A percentile compares a stretch with the other conserved stretches of the same genome.
Evolutionary conservation across 2,329 filamentous ascomycete species (phyloP).

Genomic region (Xylaria sp.): DNA sequence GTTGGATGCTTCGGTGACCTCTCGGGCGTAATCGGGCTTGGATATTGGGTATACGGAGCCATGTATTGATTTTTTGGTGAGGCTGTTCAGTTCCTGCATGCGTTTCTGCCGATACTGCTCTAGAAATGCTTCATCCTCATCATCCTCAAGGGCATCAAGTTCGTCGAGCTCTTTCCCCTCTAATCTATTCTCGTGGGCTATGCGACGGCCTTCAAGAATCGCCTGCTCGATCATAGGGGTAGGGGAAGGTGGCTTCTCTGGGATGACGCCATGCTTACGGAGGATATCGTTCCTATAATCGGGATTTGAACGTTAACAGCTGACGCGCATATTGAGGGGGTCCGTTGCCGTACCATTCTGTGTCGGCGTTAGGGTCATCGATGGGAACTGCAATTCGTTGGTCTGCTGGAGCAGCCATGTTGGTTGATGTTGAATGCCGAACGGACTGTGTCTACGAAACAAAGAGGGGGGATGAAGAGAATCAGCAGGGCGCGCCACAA

Average conservation of each 20-base stretch:
- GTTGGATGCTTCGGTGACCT: slow-evolving; percentile 89
- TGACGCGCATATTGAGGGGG: slow-evolving; percentile 16
- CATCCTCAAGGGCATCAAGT: slow-evolving; percentile 89
- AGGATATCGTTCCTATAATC: slow-evolving; percentile 96
- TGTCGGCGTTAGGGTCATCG: slow-evolving; percentile 94
- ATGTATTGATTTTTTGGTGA: slow-evolving; percentile 79
- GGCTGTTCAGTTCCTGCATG: slow-evolving; percentile 76
- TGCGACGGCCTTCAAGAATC: slow-evolving; percentile 77
- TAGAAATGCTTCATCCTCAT: slow-evolving; percentile 92
- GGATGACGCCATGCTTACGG: slow-evolving; percentile 93
- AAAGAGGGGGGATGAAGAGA: background rate
- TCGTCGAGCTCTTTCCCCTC: slow-evolving; percentile 96
- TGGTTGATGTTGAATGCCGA: slow-evolving; percentile 8
- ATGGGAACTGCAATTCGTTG: slow-evolving; percentile 80
- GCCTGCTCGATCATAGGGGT: slow-evolving; percentile 97
- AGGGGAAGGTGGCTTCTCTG: slow-evolving; percentile 95
- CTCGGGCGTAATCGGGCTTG: slow-evolving; percentile 89
- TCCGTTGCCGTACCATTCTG: slow-evolving; percentile 75
- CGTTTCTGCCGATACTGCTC: slow-evolving; percentile 88
- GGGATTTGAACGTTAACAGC: slow-evolving; percentile 12
- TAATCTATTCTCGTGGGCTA: slow-evolving; percentile 89
- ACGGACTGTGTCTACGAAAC: background rate
- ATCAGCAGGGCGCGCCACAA: background rate
- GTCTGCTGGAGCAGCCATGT: slow-evolving; percentile 67
- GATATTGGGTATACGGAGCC: slow-evolving; percentile 92